Base-by-base conservation (phyloP, 2,329 filamentous ascomycete species). In the Albophoma yamanashiensis region DNA sequence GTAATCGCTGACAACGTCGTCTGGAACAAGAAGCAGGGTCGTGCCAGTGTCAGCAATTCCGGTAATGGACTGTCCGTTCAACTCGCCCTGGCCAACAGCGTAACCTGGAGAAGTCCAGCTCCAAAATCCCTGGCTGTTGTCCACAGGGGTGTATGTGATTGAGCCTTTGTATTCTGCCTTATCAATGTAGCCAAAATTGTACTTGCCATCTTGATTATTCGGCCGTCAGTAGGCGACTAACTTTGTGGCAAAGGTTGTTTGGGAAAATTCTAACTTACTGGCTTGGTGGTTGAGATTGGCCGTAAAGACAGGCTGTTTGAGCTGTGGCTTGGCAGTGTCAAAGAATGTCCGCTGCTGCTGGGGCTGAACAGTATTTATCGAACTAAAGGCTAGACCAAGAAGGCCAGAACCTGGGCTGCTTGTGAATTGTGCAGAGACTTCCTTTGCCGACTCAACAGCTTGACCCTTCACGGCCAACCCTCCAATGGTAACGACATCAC, bases 151-250 rank as follows among this genome's bases (percentile, higher is more conserved):
- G 69, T 85, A 90, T 27, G 78, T 73, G 66, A 92, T 79, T 4
- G 79, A 67, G 40, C 88, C 89, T 2, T 71, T 77, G 71, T 88
- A 89, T 66, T 89, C 85, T 60, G 74, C 75, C 1, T 67, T 69
- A 69, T 92, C 87, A 67, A 92, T 85, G 65, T 73, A 79, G 62
- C 89, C 89, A 67, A 92, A 92, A 68, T 91, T 86, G 74, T 91
- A 92, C 38, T 82, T 79, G 55, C 89, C 89, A 2, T 78, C 77
- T 53, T 31, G 36, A 61, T 7, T 4, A 4, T 31, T 36, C 2
- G 1, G 9, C 27, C 1, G 25, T 56, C 7, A 56, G 55, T 20
- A 7, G 2, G 38, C 7, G 22, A 11, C 27, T 57, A 14, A 14
- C 14, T 2, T 22, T 6, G 8, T 9, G 25, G 11, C 17, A 47